Evolutionary conservation across 1,139 yeast genomes (phyloP), one percentile per base, ranked within the genome.

Genomic region (Yamadazyma atmosphaerica): DNA sequence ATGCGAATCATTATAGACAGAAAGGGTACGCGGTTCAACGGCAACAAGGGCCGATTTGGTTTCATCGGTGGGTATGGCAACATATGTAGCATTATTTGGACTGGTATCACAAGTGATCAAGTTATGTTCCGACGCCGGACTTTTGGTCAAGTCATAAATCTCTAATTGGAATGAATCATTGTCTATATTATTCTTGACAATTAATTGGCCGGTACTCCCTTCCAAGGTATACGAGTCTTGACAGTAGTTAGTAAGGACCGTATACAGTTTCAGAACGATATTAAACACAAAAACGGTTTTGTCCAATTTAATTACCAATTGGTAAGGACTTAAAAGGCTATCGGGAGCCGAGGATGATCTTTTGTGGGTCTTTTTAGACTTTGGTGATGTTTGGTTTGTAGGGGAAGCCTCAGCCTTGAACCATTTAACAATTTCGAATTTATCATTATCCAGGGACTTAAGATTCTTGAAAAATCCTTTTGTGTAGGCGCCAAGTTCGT

Each of bases 351-450:
- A 32, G 4, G 33, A 14, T 6, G 40, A 17, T 13, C 27, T 32
- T 16, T 33, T 37, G 24, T 37, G 42, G 4, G 31, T 34, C 22
- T 35, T 39, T 29, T 42, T 39, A 7, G 37, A 21, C 23, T 33
- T 36, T 8, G 41, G 38, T 2, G 44, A 40, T 13, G 42, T 25
- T 8, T 10, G 27, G 9, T 18, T 12, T 11, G 16, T 18, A 2
- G 38, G 4, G 10, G 33, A n/a, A 6, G 18, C 28, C 6, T 36
- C 38, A 29, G 39, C 33, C 30, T 42, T 45, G 35, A 43, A 42
- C 62, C 62, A 57, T 34, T 56, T 47, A 11, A 47, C 23, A 3
- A 43, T 46, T 18, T 50, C 45, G 30, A 56, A 51, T 22, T 40
- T 31, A 4, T 39, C 22, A 19, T 43, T 40, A 4, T 40, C 35